phyloP scores from a whole-genome alignment of 2,329 filamentous ascomycete genomes.

The Cytospora piceicola region DNA sequence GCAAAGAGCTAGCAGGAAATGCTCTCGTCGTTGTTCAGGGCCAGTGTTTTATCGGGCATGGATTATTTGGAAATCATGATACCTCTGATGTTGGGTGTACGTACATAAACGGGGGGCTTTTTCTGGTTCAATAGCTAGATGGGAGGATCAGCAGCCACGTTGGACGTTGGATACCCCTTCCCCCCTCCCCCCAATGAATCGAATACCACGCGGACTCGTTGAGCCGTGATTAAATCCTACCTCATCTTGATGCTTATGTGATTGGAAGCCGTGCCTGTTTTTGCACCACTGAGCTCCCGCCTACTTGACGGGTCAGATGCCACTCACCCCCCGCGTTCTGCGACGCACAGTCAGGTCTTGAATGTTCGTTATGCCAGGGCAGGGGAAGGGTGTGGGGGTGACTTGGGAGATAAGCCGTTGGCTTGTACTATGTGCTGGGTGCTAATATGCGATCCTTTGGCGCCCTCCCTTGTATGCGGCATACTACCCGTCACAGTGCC shows the following conservation, averaged over 20 bases:
- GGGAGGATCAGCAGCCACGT: background rate
- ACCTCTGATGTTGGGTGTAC: conserved; percentile 13
- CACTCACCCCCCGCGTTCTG: no score
- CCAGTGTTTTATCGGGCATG: conserved; percentile 1
- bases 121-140: background rate
- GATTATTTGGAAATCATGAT: conserved; percentile 22
- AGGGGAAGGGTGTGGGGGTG: no score
- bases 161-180: no score
- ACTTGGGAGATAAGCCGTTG: no score
- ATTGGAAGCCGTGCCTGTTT: background rate
- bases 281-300: background rate
- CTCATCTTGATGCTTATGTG: background rate
- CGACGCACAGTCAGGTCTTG: no score
- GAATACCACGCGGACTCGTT: conserved; percentile 1
- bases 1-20: background rate
- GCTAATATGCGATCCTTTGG: no score
- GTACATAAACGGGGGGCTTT: background rate
- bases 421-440: no score
- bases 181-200: conserved; percentile 5
- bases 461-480: no score
- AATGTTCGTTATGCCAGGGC: no score
- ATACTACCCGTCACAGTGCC: no score
- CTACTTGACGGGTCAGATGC: background rate
- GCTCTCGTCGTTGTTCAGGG: background rate
- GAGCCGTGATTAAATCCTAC: background rate